These are phyloP conservation scores for Curvularia spicifera DNA, from an alignment of 2,329 filamentous ascomycete species.

Conservation along the genomic window DNA sequence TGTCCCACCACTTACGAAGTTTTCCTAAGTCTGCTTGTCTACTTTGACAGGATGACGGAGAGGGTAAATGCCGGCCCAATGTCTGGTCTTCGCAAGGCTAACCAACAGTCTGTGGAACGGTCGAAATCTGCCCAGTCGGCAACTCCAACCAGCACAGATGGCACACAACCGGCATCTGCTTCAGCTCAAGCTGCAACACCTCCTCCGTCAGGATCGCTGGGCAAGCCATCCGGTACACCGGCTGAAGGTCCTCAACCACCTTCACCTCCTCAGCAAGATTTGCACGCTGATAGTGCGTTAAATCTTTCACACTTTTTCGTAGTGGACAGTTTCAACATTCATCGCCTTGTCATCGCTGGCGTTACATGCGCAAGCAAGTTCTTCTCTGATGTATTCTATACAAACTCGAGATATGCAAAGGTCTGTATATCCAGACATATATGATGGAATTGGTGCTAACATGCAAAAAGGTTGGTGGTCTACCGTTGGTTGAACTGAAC, in stretches of 20 bases:
- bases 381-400: conserved; percentile 98
- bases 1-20: conserved; percentile 98
- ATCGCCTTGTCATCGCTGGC: conserved; percentile 92
- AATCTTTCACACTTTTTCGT: conserved; percentile 79
- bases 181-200: conserved; percentile 56
- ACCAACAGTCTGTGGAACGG: conserved; percentile 56
- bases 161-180: conserved; percentile 33
- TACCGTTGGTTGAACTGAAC: conserved; percentile 91
- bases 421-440: conserved; percentile 59
- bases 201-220: conserved; percentile 57
- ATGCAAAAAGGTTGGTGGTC: conserved; percentile 83
- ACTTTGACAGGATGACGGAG: conserved; percentile 99
- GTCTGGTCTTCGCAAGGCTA: conserved; percentile 64
- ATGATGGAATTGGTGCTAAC: conserved; percentile 17
- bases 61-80: conserved; percentile 83
- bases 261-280: conserved; percentile 47
- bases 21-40: conserved; percentile 91
- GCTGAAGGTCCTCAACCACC: conserved; percentile 41
- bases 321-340: conserved; percentile 98
- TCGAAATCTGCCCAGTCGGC: conserved; percentile 36
- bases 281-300: conserved; percentile 55
- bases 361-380: conserved; percentile 99
- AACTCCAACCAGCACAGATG: conserved; percentile 38
- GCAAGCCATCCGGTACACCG: conserved; percentile 46
- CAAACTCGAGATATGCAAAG: conserved; percentile 98